Base-by-base conservation (phyloP, 306 rosid species). In the Cucurbita pepo region DNA sequence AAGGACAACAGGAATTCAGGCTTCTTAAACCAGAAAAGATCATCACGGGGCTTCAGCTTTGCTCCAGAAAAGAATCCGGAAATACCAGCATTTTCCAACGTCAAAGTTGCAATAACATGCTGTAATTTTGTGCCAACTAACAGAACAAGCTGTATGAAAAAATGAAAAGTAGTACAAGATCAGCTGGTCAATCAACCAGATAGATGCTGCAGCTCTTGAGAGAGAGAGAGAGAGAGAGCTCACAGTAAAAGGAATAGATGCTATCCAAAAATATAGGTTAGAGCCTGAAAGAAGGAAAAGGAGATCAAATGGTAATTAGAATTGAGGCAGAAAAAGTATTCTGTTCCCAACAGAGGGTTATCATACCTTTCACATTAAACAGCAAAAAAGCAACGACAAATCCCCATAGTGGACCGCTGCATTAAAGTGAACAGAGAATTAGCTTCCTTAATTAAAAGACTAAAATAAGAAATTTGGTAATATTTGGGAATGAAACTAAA, bases 181-280 rank as follows among this genome's bases (percentile, higher is more conserved):
- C 62, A 67, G 57, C 25, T 41, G 66, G 76, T 15, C 72, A 54
- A 54, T 63, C 55, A 71, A 76, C 66, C 59, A 38, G 76, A 77
- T 40, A 47, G 34, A 43, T 57, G 13, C 58, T 51, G 47, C 74
- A 34, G 47, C 41, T 69, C 21, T 50, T 15, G 30, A 56, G 40
- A 21, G 45, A 59, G 62, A 76, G n/a, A n/a, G 10, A 59, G 50
- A 21, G 69, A 64, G 78, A 47, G 75, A 56, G 85, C 96, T 91
- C 84, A 91, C 97, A 48, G 87, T 41, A 56, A 89, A 65, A 73
- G 99, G 99, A 82, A 89, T 85, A 77, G 89, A 82, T 47, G 99
- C 99, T 76, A 91, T 94, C 99, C 99, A 94, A 88, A 94, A 89
- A 75, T 94, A 91, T 25, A 94, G 95, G 83, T 94, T 94, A 60